Percentiles rank a stretch among this genome's conserved stretches.
These are phyloP conservation scores for Penicillium chermesinum DNA, from an alignment of 495 filamentous ascomycete genomes.

Conservation along the genomic window DNA sequence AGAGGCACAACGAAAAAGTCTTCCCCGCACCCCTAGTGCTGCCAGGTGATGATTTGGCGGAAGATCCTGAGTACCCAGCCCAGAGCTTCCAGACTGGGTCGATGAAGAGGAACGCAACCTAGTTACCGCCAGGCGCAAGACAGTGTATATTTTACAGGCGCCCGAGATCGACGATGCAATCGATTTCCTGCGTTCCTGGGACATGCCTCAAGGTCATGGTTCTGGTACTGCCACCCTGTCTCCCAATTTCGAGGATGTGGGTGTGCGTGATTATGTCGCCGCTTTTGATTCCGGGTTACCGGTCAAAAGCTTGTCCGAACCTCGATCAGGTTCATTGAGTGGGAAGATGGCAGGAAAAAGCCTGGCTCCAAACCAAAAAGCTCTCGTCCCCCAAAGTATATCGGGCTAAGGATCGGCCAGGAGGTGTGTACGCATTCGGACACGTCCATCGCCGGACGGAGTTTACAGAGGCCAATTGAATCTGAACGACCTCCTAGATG, in stretches of 20 bases:
- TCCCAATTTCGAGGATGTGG: conserved; percentile 33
- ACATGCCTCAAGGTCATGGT: not conserved
- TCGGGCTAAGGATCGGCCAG: conserved; percentile 39
- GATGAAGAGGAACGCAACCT: conserved; percentile 48
- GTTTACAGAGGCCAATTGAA: conserved; percentile 52
- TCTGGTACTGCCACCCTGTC: conserved; percentile 23
- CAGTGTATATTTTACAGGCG: conserved; percentile 48
- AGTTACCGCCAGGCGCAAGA: conserved; percentile 41
- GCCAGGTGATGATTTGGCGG: conserved; percentile 54
- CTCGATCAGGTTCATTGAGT: conserved; percentile 39
- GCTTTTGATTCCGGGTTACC: conserved; percentile 59
- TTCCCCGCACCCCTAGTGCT: conserved; percentile 60
- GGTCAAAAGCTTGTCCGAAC: conserved; percentile 40
- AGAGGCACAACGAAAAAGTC: not conserved
- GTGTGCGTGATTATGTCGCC: conserved; percentile 46
- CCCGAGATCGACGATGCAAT: conserved; percentile 27
- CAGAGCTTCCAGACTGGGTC: conserved; percentile 56
- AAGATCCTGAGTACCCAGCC: conserved; percentile 48
- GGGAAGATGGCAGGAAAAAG: conserved; percentile 24
- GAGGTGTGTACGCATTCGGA: conserved; percentile 49
- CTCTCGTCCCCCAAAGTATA: conserved; percentile 7
- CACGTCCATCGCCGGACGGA: conserved; percentile 44
- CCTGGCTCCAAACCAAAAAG: not conserved
- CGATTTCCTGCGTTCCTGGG: not conserved
- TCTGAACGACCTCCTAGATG: conserved; percentile 60